Evolutionary conservation across 176 grass and related monocot genomes (phyloP).

Genomic region (Elaeis guineensis): DNA sequence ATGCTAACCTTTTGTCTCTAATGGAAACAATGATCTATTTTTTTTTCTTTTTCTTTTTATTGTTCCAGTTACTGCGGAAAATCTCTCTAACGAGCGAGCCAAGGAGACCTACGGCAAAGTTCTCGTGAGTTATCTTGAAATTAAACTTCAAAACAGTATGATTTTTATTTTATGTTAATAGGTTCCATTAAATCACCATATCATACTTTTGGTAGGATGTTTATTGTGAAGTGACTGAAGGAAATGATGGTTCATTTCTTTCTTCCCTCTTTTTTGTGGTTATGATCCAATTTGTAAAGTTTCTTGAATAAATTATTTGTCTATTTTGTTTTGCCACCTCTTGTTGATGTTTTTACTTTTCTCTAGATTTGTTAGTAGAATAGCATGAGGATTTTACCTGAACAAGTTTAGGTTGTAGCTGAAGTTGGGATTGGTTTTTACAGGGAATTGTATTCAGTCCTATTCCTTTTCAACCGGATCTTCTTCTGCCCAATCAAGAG

Average conservation of each 20-base stretch:
- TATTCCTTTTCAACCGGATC: slow-evolving; percentile 60
- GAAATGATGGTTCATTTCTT: too few species aligned
- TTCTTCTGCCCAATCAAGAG: slow-evolving; percentile 21
- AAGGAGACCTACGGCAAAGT: slow-evolving; percentile 75
- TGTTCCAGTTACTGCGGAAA: slow-evolving; percentile 45
- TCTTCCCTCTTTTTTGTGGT: too few species aligned
- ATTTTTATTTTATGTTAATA: not conserved
- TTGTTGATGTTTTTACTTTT: too few species aligned
- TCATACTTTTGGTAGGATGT: too few species aligned
- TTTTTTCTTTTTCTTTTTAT: not conserved
- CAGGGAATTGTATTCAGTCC: slow-evolving; percentile 85
- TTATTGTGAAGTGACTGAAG: too few species aligned
- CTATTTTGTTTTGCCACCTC: too few species aligned
- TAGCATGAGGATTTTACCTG: too few species aligned
- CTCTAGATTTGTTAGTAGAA: too few species aligned
- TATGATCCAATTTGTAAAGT: too few species aligned
- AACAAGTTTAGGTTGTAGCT: not conserved
- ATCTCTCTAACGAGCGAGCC: slow-evolving; percentile 50
- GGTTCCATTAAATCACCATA: too few species aligned
- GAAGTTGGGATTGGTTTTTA: slow-evolving; percentile 3
- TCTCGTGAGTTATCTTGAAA: slow-evolving; percentile 37
- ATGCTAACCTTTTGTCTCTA: slow-evolving; percentile 1
- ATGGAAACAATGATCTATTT: not conserved
- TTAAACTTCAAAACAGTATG: not conserved
- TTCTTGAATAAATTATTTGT: too few species aligned